These are phyloP conservation scores for Citrus glauca DNA, from an alignment of 345 rosid species.

Conservation along the genomic window DNA sequence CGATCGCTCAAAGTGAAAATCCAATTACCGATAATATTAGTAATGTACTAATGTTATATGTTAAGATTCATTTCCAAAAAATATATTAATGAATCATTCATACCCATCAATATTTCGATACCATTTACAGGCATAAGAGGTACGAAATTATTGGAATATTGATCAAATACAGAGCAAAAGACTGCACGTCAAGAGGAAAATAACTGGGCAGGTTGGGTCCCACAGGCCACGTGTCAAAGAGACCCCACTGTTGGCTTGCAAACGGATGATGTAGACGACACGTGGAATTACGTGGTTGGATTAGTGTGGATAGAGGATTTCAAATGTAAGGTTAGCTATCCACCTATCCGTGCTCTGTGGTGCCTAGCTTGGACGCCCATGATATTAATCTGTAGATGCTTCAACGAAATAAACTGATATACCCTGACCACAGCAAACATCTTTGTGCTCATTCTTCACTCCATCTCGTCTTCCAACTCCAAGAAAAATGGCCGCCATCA, in stretches of 20 bases:
- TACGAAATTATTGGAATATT: no score
- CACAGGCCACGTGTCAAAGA: no score
- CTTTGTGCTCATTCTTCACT: neutral
- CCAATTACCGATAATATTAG: no score
- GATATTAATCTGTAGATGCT: conserved; percentile 1
- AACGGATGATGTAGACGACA: conserved; percentile 40
- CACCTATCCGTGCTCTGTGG: conserved; percentile 5
- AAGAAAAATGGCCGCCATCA: conserved; percentile 56
- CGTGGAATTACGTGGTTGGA: conserved; percentile 63
- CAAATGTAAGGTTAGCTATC: conserved; percentile 28
- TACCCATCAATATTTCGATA: no score
- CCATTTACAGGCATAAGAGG: no score
- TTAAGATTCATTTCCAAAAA: no score
- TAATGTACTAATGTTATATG: no score
- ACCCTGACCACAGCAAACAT: neutral
- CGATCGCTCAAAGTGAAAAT: no score
- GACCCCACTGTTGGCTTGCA: neutral
- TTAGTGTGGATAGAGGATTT: conserved; percentile 50
- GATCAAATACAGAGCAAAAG: no score
- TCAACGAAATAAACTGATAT: conserved; percentile 11
- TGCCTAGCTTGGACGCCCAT: conserved; percentile 1
- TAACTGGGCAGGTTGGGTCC: no score
- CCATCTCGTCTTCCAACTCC: conserved; percentile 5
- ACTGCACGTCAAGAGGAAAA: no score
- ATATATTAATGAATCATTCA: no score